phyloP scores from a whole-genome alignment of 768 basidiomycete species.

The Russula foetens region DNA sequence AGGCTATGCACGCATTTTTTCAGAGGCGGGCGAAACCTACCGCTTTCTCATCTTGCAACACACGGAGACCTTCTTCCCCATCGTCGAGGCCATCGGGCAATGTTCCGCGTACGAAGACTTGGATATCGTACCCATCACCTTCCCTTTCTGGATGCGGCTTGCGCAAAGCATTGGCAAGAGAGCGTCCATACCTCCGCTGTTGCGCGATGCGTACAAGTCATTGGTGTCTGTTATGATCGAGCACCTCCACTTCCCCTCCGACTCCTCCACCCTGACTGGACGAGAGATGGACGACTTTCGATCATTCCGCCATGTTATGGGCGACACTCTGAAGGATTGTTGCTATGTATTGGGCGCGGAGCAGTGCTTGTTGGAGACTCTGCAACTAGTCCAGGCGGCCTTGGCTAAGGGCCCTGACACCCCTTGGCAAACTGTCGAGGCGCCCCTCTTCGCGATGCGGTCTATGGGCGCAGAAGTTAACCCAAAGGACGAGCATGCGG shows the following conservation, averaged over 20 bases:
- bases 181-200: conserved; percentile 60
- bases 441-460: conserved; percentile 93
- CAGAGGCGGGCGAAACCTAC: conserved; percentile 98
- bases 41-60: conserved; percentile 82
- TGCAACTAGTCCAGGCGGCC: conserved; percentile 70
- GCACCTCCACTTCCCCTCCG: conserved; percentile 87
- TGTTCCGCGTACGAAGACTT: conserved; percentile 91
- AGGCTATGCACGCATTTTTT: conserved; percentile 84
- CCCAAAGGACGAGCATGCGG: conserved; percentile 65
- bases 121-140: conserved; percentile 95
- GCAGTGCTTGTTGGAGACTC: conserved; percentile 70
- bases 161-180: conserved; percentile 83
- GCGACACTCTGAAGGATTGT: conserved; percentile 97
- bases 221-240: conserved; percentile 82
- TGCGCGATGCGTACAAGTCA: conserved; percentile 73
- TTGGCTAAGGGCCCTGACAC: conserved; percentile 50
- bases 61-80: conserved; percentile 86
- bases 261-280: conserved; percentile 51
- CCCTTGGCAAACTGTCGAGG: conserved; percentile 95
- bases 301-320: conserved; percentile 95
- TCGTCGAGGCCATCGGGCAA: conserved; percentile 89
- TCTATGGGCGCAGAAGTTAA: conserved; percentile 97
- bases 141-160: conserved; percentile 97
- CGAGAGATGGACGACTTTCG: conserved; percentile 94
- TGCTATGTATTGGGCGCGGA: conserved; percentile 89